Conservation (phyloP, 164 flowering plant genomes). For the Dillenia turbinata region DNA sequence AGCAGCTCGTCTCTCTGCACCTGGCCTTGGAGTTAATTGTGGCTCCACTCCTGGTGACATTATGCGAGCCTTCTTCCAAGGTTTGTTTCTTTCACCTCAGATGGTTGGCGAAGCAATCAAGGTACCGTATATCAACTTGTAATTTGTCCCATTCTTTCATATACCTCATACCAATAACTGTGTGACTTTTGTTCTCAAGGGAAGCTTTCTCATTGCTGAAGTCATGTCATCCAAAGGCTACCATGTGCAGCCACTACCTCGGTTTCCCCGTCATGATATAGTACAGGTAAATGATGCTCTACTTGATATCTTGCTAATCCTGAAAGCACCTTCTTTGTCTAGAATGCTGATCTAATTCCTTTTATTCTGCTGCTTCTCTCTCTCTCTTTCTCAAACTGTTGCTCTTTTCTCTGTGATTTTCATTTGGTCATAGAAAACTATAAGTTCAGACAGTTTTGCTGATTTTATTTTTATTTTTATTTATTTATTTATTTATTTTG, state of each 20-base stretch:
- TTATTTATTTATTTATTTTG: background rate
- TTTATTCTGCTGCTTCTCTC: background rate
- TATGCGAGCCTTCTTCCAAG: conserved; percentile 78
- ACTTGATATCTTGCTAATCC: too few relatives aligned
- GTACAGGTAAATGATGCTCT: conserved; percentile 55
- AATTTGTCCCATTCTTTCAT: background rate
- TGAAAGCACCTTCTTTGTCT: too few relatives aligned
- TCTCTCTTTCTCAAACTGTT: background rate
- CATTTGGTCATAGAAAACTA: too few relatives aligned
- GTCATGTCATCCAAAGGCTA: conserved; percentile 78
- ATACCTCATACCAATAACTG: background rate
- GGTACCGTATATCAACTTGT: conserved; percentile 27
- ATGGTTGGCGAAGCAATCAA: conserved; percentile 93
- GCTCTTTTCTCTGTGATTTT: background rate
- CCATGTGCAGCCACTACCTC: conserved; percentile 74
- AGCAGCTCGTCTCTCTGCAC: conserved; percentile 86
- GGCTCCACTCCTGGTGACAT: conserved; percentile 86
- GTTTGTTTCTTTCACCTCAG: conserved; percentile 78
- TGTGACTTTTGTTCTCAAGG: conserved; percentile 30
- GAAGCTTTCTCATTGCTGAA: conserved; percentile 72
- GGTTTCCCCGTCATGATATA: conserved; percentile 64
- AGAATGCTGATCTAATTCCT: too few relatives aligned
- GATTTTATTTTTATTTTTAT: background rate
- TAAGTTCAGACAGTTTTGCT: too few relatives aligned
- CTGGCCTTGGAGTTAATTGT: conserved; percentile 81